Base-by-base conservation (phyloP, 352 stramenopile species). In the Globisporangium acanthophoron region DNA sequence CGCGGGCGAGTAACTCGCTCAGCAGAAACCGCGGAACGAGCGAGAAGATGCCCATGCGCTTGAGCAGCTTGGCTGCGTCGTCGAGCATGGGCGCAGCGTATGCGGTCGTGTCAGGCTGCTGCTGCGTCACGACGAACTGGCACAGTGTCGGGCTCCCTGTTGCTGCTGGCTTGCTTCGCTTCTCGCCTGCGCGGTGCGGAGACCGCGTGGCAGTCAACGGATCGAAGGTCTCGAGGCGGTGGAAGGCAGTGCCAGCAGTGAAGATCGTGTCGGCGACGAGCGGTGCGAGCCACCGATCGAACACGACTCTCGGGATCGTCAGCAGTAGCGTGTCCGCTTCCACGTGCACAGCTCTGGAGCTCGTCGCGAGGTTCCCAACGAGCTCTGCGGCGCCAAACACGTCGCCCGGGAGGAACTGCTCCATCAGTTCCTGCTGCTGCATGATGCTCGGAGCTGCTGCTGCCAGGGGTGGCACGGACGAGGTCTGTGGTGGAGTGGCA, bases 241-340 rank as follows among this genome's bases (percentile, higher is more conserved):
- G n/a, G 24, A 88, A 72, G 21, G 75, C 60, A 20, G 53, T 71
- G 16, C 78, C 78, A 18, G 74, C 54, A 41, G 71, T 71, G 24
- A 73, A 63, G n/a, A 79, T 68, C 5, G 67, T 65, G 29, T 76
- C 66, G 12, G 61, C 43, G 3, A 58, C 51, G 21, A 77, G 61
- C 2, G 73, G 70, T 15, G 39, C 21, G 13, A 84, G 56, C 78
- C 78, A 88, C 5, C 76, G 71, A 0, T 82, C 68, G 50, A 87
- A 73, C 3, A 69, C 33, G 12, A 56, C 11, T 18, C 54, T 64
- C 2, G 73, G 58, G 8, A 88, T 68, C 15, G 58, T 67, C 7
- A 85, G 54, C 9, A 88, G 5, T 1, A 69, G 61, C 11, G 78
- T 87, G 12, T 57, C 67, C 1, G 70, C 24, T 48, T 78, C 64